Evolutionary conservation across 177 flowering plant genomes (phyloP).

Genomic region (Vitis hybrid): DNA sequence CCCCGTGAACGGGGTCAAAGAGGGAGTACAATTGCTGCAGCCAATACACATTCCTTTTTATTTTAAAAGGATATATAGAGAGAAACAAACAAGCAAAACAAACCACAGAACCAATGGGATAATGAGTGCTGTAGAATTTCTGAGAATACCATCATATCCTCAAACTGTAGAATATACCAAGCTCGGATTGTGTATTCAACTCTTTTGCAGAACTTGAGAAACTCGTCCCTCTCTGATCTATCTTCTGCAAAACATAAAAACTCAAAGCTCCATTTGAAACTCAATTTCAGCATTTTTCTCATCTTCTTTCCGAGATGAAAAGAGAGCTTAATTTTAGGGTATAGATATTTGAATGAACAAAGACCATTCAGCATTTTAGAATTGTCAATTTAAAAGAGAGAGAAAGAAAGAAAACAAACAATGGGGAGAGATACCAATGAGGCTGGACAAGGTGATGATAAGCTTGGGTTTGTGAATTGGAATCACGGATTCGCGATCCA

Average conservation of each 20-base stretch:
- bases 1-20: slow-evolving; percentile 80
- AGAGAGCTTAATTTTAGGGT: no score
- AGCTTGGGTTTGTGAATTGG: slow-evolving; percentile 82
- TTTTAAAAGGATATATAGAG: not conserved
- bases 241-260: slow-evolving; percentile 46
- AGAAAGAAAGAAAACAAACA: no score
- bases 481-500: slow-evolving; percentile 89
- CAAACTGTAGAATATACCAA: slow-evolving; percentile 90
- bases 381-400: no score
- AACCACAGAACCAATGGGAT: not conserved
- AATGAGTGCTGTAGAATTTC: not conserved
- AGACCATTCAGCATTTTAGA: no score
- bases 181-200: slow-evolving; percentile 92
- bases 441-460: slow-evolving; percentile 68
- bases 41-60: slow-evolving; percentile 1
- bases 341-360: no score
- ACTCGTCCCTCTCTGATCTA: slow-evolving; percentile 67
- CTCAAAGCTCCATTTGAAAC: not conserved
- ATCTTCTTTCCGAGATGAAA: no score
- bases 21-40: slow-evolving; percentile 89
- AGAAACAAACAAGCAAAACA: not conserved
- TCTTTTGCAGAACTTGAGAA: slow-evolving; percentile 86
- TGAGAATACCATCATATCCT: slow-evolving; percentile 81
- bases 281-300: no score
- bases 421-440: slow-evolving; percentile 48